Evolutionary conservation across 2,329 filamentous ascomycete genomes (phyloP).

Genomic region (Ploettnerulaceae sp.): DNA sequence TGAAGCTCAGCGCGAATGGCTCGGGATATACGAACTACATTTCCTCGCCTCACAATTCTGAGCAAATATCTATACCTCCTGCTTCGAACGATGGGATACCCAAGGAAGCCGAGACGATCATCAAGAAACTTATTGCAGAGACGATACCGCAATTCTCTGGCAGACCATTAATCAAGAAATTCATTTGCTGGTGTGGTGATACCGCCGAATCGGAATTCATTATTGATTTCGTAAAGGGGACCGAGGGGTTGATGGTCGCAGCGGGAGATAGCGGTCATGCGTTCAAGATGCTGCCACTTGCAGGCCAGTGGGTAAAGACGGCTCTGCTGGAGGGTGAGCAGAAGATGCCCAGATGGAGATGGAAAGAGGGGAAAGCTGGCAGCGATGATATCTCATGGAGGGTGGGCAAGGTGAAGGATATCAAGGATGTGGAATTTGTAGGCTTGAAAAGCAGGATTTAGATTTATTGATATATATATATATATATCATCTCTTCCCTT

Average conservation of each 20-base stretch:
- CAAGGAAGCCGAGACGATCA: background rate
- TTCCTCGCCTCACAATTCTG: too few species aligned
- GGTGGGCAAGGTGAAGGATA: slow-evolving; percentile 1
- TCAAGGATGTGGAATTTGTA: slow-evolving; percentile 1
- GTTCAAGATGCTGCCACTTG: slow-evolving; percentile 3
- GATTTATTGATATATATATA: too few species aligned
- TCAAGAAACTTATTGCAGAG: background rate
- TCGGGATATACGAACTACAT: too few species aligned
- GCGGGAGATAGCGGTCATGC: slow-evolving; percentile 1
- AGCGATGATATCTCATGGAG: slow-evolving; percentile 3
- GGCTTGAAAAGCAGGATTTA: background rate
- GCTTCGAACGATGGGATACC: too few species aligned
- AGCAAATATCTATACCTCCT: too few species aligned
- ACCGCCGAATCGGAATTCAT: background rate
- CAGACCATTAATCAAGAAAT: slow-evolving; percentile 4
- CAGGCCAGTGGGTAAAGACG: slow-evolving; percentile 1
- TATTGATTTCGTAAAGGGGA: background rate
- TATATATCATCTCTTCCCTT: too few species aligned
- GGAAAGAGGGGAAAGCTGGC: background rate
- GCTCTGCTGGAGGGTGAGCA: background rate
- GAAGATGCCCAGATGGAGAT: background rate
- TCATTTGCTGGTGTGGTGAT: slow-evolving; percentile 5
- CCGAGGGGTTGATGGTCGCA: background rate
- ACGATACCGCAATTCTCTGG: background rate
- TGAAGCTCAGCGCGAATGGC: too few species aligned